phyloP scores from a whole-genome alignment of 768 basidiomycete genomes.

The Saitozyma podzolica region DNA sequence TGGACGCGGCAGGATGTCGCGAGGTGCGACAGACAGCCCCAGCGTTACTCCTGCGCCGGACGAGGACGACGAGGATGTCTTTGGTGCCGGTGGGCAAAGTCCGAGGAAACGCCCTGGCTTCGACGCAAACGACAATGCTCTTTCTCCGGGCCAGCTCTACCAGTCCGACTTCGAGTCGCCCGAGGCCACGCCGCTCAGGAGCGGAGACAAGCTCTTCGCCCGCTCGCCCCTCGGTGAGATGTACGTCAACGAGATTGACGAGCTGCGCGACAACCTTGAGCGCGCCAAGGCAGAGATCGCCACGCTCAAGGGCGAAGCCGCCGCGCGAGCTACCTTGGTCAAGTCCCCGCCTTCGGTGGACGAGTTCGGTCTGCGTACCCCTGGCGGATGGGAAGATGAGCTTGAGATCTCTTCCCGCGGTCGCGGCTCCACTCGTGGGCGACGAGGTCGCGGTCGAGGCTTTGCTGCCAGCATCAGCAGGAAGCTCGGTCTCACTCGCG shows the following conservation, averaged over 20 bases:
- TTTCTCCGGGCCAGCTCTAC: slow-evolving; percentile 44
- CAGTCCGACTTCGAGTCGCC: slow-evolving; percentile 51
- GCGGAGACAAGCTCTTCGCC: slow-evolving; percentile 19
- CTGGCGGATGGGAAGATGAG: slow-evolving; percentile 27
- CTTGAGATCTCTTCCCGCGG: slow-evolving; percentile 33
- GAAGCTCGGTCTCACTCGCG: slow-evolving; percentile 41
- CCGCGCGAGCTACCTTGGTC: slow-evolving; percentile 8
- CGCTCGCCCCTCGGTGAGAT: slow-evolving; percentile 47
- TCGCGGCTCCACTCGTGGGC: slow-evolving; percentile 32
- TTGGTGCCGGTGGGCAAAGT: slow-evolving; percentile 39
- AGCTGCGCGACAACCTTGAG: slow-evolving; percentile 39
- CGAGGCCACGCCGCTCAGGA: slow-evolving; percentile 42
- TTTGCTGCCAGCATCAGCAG: slow-evolving; percentile 39
- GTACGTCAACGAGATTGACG: slow-evolving; percentile 47
- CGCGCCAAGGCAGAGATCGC: slow-evolving; percentile 44
- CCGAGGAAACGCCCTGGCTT: slow-evolving; percentile 49
- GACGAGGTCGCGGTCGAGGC: slow-evolving; percentile 41
- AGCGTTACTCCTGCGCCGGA: slow-evolving; percentile 27
- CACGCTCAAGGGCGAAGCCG: slow-evolving; percentile 26
- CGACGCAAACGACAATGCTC: slow-evolving; percentile 45
- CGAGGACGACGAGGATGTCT: slow-evolving; percentile 53
- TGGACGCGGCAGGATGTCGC: slow-evolving; percentile 26
- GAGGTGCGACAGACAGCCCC: slow-evolving; percentile 40
- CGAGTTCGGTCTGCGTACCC: slow-evolving; percentile 26
- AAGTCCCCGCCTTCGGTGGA: slow-evolving; percentile 15